Percentiles rank a stretch among this genome's conserved stretches.
Conservation (phyloP, 2,329 filamentous ascomycete genomes). For the Ramichloridium luteum region DNA sequence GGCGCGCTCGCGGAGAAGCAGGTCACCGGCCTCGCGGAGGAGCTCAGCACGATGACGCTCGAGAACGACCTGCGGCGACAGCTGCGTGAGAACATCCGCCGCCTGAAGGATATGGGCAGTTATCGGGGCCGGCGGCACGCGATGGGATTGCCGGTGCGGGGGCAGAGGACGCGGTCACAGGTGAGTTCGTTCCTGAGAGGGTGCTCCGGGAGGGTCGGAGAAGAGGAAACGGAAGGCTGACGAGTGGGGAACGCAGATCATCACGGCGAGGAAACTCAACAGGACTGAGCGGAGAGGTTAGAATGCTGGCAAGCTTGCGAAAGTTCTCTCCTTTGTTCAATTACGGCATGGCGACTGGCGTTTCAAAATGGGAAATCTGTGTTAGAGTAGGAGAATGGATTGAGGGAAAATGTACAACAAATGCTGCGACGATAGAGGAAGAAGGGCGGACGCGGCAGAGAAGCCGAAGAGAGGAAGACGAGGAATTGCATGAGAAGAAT, state of each 20-base stretch:
- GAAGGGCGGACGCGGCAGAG: too few relatives aligned
- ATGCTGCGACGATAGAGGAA: too few relatives aligned
- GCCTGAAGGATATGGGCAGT: constrained; percentile 79
- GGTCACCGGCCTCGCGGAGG: constrained; percentile 67
- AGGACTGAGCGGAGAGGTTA: constrained; percentile 41
- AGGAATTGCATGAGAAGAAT: too few relatives aligned
- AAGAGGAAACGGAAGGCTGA: constrained; percentile 5
- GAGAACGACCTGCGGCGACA: constrained; percentile 75
- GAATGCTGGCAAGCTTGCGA: too few relatives aligned
- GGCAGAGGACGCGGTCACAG: constrained; percentile 76
- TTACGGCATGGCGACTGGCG: too few relatives aligned
- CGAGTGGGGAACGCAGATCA: constrained; percentile 36
- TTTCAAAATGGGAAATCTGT: too few relatives aligned
- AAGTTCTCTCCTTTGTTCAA: not conserved
- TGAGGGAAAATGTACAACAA: too few relatives aligned
- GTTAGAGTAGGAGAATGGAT: too few relatives aligned
- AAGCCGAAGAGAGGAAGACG: too few relatives aligned
- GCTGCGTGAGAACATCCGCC: constrained; percentile 70
- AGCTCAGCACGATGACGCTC: constrained; percentile 83
- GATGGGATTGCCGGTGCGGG: constrained; percentile 80
- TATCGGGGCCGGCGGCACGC: constrained; percentile 85
- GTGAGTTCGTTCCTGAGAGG: constrained; percentile 32
- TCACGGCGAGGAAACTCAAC: constrained; percentile 48
- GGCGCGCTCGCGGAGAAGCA: constrained; percentile 64
- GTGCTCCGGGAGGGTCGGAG: constrained; percentile 1